Percentiles rank a stretch among this genome's conserved stretches.
Evolutionary conservation across 1,139 yeast genomes (phyloP).

Genomic region (Candida sp.): DNA sequence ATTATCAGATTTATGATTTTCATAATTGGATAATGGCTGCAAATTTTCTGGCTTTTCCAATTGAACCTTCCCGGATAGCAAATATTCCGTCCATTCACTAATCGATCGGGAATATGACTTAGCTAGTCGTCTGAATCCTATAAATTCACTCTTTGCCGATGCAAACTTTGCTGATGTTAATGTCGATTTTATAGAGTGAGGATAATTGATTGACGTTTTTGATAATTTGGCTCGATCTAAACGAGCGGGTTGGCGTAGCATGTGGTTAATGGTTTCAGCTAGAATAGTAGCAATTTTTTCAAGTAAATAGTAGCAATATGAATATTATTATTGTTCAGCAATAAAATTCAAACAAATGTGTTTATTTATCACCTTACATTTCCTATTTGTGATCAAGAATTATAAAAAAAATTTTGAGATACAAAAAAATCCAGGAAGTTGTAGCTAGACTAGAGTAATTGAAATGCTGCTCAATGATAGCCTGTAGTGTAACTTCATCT

Average conservation of each 20-base stretch:
- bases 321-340: too few species aligned
- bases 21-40: background rate
- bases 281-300: background rate
- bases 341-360: too few species aligned
- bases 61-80: background rate
- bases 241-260: background rate
- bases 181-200: background rate
- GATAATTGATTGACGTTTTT: background rate
- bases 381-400: too few species aligned
- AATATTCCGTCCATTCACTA: background rate
- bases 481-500: too few species aligned
- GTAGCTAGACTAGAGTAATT: too few species aligned
- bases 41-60: background rate
- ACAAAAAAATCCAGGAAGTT: too few species aligned
- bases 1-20: background rate
- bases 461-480: too few species aligned
- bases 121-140: conserved; percentile 3
- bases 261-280: background rate
- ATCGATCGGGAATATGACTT: conserved; percentile 1
- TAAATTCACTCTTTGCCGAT: background rate
- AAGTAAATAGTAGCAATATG: too few species aligned
- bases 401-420: too few species aligned
- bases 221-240: conserved; percentile 1
- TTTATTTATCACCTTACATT: too few species aligned
- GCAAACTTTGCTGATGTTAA: background rate